Evolutionary conservation across 345 rosid genomes (phyloP), one percentile per base, ranked within the genome.

Genomic region (Bretschneidera sinensis): DNA sequence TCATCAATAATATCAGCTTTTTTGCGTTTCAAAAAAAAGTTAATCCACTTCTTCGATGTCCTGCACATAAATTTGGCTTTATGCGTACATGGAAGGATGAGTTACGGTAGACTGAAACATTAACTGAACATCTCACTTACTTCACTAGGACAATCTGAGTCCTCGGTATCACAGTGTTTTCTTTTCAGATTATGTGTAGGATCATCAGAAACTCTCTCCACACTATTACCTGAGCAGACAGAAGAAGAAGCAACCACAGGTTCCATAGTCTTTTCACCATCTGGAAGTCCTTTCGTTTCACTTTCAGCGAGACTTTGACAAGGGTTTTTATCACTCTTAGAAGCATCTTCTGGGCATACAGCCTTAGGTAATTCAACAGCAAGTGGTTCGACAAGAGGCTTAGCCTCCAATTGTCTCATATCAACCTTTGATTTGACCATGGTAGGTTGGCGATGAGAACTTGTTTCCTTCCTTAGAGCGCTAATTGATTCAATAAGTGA

Each of bases 181-280:
- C 95, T 78, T 70, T 87, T 92, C 72, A 81, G 60, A 78, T 74
- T 68, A 67, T 59, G 71, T 1, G 71, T 51, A 19, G 73, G 86
- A 45, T 81, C 82, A 66, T 85, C 87, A 1, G 83, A 79, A 66
- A 60, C 74, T 39, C 81, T 81, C 71, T 81, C 91, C 13, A 71
- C 66, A 53, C 85, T 79, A 65, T 81, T 87, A 56, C 81, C 91
- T n/a, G 96, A 87, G 65, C 90, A 81, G 70, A 86, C 87, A 15
- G 96, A 88, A 62, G 96, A 88, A 65, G 88, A 70, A 43, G 76
- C 84, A 66, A 70, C 85, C 1, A 75, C 70, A 55, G 77, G 78
- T 61, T 76, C 85, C 20, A 35, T 31, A 51, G 52, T 77, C 82
- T 78, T 86, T 66, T 83, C 95, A 71, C 76, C 56, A 23, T 74